Conservation (phyloP, 2,329 filamentous ascomycete genomes). For the Penicillium sp. region DNA sequence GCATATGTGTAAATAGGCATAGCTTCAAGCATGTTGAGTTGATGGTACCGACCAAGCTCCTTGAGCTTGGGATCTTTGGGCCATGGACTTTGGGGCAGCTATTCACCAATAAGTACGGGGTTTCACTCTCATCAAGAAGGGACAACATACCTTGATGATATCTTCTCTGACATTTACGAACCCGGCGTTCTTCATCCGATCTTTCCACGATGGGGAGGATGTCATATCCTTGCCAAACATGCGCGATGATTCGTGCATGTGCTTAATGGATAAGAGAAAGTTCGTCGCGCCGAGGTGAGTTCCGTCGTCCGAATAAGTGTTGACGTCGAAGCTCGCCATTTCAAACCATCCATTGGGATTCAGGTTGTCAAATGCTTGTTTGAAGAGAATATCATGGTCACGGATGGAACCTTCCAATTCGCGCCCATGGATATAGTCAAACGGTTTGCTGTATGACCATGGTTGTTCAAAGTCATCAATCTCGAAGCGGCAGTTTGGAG, state of each 20-base stretch:
- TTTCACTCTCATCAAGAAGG: too few species aligned
- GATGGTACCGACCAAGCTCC: constrained; percentile 48
- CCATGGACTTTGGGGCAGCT: constrained; percentile 55
- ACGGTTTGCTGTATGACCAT: constrained; percentile 31
- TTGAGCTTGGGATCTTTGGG: constrained; percentile 54
- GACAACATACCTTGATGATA: constrained; percentile 41
- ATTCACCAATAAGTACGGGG: constrained; percentile 3
- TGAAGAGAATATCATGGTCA: constrained; percentile 30
- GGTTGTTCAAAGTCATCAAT: constrained; percentile 34
- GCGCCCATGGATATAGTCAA: constrained; percentile 36
- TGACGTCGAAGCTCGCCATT: constrained; percentile 74
- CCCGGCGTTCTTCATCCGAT: constrained; percentile 51
- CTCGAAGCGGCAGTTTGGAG: constrained; percentile 38
- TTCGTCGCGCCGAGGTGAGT: constrained; percentile 30
- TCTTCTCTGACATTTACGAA: constrained; percentile 55
- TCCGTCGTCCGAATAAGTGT: constrained; percentile 71
- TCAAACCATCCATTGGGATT: constrained; percentile 33
- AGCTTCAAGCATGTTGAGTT: constrained; percentile 39
- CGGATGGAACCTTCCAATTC: constrained; percentile 33
- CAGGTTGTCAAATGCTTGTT: constrained; percentile 26
- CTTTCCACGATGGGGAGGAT: constrained; percentile 38
- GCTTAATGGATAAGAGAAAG: constrained; percentile 26
- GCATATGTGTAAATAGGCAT: constrained; percentile 38
- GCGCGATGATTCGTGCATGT: constrained; percentile 32
- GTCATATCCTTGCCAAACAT: constrained; percentile 37